A percentile compares a stretch with the other conserved stretches of the same genome.
Evolutionary conservation across 257 asterid genomes (phyloP).

Genomic region (Leonotis leonurus): DNA sequence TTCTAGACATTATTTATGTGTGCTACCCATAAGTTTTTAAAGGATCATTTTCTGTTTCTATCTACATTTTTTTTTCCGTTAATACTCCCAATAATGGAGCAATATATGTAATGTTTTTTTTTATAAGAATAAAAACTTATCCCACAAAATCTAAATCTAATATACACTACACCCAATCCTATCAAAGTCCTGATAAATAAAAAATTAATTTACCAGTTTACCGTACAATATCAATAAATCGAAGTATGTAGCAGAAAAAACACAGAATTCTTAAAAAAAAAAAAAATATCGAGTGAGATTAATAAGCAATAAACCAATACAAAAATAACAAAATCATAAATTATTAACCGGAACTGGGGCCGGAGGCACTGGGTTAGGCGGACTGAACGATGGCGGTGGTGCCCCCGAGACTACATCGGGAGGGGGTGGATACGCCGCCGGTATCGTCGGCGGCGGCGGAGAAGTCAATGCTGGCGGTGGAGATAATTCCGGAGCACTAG

Average conservation of each 20-base stretch:
- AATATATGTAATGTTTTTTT: too few relatives aligned
- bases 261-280: background rate
- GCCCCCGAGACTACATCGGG: constrained; percentile 33
- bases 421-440: constrained; percentile 27
- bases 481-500: constrained; percentile 29
- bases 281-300: background rate
- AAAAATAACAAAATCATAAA: constrained; percentile 23
- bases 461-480: constrained; percentile 35
- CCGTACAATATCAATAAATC: constrained; percentile 15
- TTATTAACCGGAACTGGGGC: constrained; percentile 64
- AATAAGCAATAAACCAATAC: constrained; percentile 1
- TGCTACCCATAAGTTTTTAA: background rate
- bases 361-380: constrained; percentile 48
- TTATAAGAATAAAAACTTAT: too few relatives aligned
- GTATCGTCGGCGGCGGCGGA: constrained; percentile 26
- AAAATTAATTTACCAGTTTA: background rate
- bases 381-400: constrained; percentile 56
- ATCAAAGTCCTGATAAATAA: background rate
- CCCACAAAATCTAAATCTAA: background rate
- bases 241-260: background rate
- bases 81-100: too few relatives aligned
- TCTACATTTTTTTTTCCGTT: too few relatives aligned
- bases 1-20: too few relatives aligned
- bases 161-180: background rate
- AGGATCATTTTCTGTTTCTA: background rate